These are phyloP conservation scores for Marasmius fiardii DNA, from an alignment of 1,284 basidiomycete species.

Conservation along the genomic window DNA sequence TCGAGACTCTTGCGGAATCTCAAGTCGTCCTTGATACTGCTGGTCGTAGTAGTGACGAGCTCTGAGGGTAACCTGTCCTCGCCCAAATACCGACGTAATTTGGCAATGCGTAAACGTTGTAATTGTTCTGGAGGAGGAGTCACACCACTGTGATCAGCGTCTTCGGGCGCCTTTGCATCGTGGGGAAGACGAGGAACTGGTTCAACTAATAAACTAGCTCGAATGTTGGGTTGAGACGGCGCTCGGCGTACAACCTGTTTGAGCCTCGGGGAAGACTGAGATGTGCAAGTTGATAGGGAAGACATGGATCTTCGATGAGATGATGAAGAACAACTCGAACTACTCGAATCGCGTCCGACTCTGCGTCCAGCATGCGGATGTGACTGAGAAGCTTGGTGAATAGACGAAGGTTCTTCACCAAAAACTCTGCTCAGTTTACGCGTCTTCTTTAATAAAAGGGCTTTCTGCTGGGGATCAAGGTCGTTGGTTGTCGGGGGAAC, in stretches of 20 bases:
- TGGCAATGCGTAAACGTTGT: constrained; percentile 32
- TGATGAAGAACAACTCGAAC: neutral
- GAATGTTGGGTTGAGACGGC: neutral
- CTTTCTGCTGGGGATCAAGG: constrained; percentile 32
- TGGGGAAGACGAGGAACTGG: neutral
- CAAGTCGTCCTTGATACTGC: constrained; percentile 2
- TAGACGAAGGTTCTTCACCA: constrained; percentile 24
- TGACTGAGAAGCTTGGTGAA: neutral
- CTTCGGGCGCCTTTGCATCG: neutral
- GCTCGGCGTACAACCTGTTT: neutral
- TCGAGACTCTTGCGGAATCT: constrained; percentile 10
- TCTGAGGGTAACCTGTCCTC: constrained; percentile 34
- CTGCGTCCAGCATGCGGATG: neutral
- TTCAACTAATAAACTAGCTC: neutral
- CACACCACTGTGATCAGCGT: neutral
- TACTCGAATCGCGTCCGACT: neutral
- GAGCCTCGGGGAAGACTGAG: neutral
- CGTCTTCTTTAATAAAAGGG: constrained; percentile 37
- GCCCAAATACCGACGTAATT: constrained; percentile 37
- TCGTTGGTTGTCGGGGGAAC: constrained; percentile 32
- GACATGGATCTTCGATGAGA: constrained; percentile 2
- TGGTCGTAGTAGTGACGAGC: neutral
- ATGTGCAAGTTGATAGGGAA: neutral
- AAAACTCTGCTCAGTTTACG: constrained; percentile 42
- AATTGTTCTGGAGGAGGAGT: constrained; percentile 16